These are phyloP conservation scores for Aspergillus latus DNA, from an alignment of 2,329 filamentous ascomycete species.

Conservation along the genomic window DNA sequence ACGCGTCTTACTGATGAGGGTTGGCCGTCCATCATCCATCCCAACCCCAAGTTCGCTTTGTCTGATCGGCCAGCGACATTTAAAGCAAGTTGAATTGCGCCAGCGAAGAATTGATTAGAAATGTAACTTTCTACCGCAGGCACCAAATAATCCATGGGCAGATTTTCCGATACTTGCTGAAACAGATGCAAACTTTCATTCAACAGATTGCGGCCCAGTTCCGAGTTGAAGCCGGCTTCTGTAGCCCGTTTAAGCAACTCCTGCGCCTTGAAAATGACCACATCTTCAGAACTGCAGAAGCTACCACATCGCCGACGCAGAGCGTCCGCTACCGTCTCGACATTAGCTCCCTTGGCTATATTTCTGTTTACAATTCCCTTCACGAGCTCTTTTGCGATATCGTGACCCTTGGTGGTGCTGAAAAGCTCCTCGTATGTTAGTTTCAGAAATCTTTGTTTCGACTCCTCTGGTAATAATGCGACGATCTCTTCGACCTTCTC, in stretches of 20 bases:
- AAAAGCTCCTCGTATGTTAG: constrained; percentile 90
- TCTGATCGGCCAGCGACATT: constrained; percentile 81
- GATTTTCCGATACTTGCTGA: constrained; percentile 78
- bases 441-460: constrained; percentile 67
- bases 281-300: constrained; percentile 96
- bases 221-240: constrained; percentile 73
- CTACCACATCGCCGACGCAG: constrained; percentile 87
- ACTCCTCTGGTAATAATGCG: constrained; percentile 67
- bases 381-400: constrained; percentile 88
- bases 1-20: constrained; percentile 53
- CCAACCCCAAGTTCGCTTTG: constrained; percentile 78
- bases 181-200: constrained; percentile 89
- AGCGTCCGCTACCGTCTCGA: constrained; percentile 94
- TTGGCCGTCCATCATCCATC: constrained; percentile 83
- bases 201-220: constrained; percentile 73
- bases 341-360: constrained; percentile 93
- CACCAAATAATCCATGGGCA: constrained; percentile 77
- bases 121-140: constrained; percentile 78
- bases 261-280: constrained; percentile 97
- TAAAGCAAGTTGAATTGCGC: constrained; percentile 80
- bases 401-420: constrained; percentile 73
- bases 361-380: constrained; percentile 98
- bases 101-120: constrained; percentile 82
- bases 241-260: constrained; percentile 87
- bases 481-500: constrained; percentile 90